These are phyloP conservation scores for Rhizophora apiculata DNA, from an alignment of 345 rosid genomes.

Conservation along the genomic window DNA sequence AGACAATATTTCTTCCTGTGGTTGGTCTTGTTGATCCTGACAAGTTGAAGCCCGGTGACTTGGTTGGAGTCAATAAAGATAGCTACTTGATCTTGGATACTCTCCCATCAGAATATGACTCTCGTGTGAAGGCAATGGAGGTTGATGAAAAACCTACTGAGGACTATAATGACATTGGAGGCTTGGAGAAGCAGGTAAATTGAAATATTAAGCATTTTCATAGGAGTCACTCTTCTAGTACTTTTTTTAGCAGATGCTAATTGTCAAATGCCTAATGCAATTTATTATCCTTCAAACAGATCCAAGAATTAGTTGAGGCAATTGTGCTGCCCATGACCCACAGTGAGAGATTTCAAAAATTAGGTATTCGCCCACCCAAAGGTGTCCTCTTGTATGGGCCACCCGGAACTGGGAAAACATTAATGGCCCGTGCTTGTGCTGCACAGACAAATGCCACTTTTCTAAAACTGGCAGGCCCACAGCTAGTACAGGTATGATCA, in stretches of 20 bases:
- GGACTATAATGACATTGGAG: conserved; percentile 98
- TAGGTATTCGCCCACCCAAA: conserved; percentile 97
- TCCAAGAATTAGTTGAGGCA: conserved; percentile 98
- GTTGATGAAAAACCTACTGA: conserved; percentile 99
- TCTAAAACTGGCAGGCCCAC: conserved; percentile 96
- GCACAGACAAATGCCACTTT: conserved; percentile 99
- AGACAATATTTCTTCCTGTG: conserved; percentile 97
- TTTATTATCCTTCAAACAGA: conserved; percentile 43
- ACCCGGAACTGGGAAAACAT: conserved; percentile 98
- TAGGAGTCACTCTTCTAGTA: neutral
- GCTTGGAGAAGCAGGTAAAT: conserved; percentile 91
- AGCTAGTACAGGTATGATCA: conserved; percentile 78
- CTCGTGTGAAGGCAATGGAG: conserved; percentile 99
- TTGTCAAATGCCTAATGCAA: neutral
- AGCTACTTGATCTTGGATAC: conserved; percentile 95
- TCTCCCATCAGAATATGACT: conserved; percentile 93
- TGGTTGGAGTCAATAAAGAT: conserved; percentile 98
- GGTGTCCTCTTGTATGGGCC: conserved; percentile 98
- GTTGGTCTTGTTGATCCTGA: conserved; percentile 99
- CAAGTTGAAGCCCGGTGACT: conserved; percentile 91
- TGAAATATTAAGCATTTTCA: neutral
- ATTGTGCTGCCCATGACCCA: conserved; percentile 99
- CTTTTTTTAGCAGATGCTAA: no score
- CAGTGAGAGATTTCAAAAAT: conserved; percentile 82
- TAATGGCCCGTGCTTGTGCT: conserved; percentile 99